Conservation (phyloP, 306 rosid genomes). For the Trichosanthes truncata region DNA sequence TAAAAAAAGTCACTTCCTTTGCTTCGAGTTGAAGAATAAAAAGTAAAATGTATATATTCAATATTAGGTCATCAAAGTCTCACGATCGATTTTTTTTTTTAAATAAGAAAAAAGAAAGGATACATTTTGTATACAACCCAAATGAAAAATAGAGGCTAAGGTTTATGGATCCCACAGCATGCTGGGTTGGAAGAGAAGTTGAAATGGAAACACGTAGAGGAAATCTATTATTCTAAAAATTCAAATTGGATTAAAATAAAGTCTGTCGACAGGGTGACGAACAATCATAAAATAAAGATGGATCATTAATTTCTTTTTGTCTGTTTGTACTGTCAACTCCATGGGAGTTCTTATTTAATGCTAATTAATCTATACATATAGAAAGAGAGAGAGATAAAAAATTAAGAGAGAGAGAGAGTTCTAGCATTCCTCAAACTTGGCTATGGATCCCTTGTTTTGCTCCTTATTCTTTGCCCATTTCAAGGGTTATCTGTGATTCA, state of each 20-base stretch:
- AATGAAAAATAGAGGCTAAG: no score
- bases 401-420: not conserved
- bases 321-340: not conserved
- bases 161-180: not conserved
- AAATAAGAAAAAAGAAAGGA: no score
- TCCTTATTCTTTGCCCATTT: not conserved
- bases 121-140: no score
- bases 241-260: not conserved
- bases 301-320: conserved; percentile 1
- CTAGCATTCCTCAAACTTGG: not conserved
- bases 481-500: not conserved
- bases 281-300: conserved; percentile 1
- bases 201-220: not conserved
- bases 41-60: no score
- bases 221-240: not conserved
- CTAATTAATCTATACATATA: not conserved
- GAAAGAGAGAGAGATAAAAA: not conserved
- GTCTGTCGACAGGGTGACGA: not conserved
- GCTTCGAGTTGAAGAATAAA: no score
- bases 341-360: not conserved
- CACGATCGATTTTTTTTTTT: no score
- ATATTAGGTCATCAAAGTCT: not conserved
- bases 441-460: conserved; percentile 5
- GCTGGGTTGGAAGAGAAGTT: not conserved
- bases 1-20: no score